phyloP scores from a whole-genome alignment of 2,329 filamentous ascomycete genomes.

The Neurospora sp. region DNA sequence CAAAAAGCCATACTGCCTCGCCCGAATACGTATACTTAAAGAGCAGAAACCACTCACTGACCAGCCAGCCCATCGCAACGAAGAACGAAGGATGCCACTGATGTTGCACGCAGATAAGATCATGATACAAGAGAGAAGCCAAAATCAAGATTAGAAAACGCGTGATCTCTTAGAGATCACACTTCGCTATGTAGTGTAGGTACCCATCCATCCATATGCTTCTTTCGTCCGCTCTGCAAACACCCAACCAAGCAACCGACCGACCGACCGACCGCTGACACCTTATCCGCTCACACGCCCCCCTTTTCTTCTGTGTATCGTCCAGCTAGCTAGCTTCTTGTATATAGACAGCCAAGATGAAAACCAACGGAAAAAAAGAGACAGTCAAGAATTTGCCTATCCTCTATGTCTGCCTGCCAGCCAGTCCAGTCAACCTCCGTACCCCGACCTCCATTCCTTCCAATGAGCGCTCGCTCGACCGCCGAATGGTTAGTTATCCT shows the following conservation, averaged over 20 bases:
- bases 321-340: neutral
- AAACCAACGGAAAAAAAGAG: neutral
- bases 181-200: neutral
- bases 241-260: neutral
- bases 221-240: neutral
- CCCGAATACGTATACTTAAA: neutral
- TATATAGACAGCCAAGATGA: neutral
- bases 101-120: neutral
- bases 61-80: neutral
- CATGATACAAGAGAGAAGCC: neutral
- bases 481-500: slow-evolving; percentile 7
- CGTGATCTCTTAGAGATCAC: neutral
- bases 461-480: neutral
- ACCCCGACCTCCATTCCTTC: neutral
- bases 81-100: neutral
- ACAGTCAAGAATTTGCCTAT: neutral
- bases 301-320: neutral
- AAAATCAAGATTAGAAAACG: neutral
- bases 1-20: neutral
- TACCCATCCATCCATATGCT: neutral
- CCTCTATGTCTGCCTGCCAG: neutral
- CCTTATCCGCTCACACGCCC: neutral
- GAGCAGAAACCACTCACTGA: neutral
- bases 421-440: neutral
- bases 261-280: neutral